A percentile compares a stretch with the other conserved stretches of the same genome.
phyloP scores from a whole-genome alignment of 2,329 filamentous ascomycete species.

The Epichloe elymi region DNA sequence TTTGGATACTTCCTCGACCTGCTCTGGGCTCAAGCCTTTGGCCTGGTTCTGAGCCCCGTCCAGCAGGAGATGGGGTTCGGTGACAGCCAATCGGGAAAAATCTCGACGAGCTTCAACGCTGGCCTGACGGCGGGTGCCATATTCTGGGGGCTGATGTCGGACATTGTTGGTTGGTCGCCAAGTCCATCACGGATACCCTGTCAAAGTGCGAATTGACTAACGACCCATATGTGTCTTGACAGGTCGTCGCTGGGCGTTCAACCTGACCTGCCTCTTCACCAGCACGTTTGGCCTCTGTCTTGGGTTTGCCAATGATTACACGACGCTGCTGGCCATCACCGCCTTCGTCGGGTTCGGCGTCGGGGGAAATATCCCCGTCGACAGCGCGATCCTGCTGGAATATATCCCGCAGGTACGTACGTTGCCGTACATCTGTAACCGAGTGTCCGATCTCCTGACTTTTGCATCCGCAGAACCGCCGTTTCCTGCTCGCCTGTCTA shows the following conservation, averaged over 20 bases:
- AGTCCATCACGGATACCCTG: not conserved
- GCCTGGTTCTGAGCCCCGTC: slow-evolving; percentile 37
- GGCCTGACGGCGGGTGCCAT: slow-evolving; percentile 33
- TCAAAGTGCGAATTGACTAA: not conserved
- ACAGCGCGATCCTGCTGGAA: slow-evolving; percentile 41
- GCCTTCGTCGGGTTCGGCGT: slow-evolving; percentile 40
- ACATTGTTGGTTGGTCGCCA: slow-evolving; percentile 25
- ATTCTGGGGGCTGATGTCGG: slow-evolving; percentile 41
- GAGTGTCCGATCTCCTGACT: not conserved
- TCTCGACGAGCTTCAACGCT: slow-evolving; percentile 40
- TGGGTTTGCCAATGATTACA: slow-evolving; percentile 35
- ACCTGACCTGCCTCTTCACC: slow-evolving; percentile 41
- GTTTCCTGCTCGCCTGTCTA: slow-evolving; percentile 37
- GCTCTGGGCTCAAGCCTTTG: slow-evolving; percentile 45
- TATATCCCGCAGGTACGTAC: slow-evolving; percentile 33
- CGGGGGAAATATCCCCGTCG: slow-evolving; percentile 43
- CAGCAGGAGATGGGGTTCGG: slow-evolving; percentile 44
- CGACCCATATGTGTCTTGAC: not conserved
- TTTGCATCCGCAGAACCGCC: slow-evolving; percentile 19
- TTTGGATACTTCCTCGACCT: slow-evolving; percentile 43
- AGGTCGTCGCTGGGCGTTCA: slow-evolving; percentile 42
- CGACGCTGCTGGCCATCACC: slow-evolving; percentile 36
- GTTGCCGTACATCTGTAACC: too few species aligned
- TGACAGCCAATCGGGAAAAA: slow-evolving; percentile 24
- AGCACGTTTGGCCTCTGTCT: slow-evolving; percentile 40